Base-by-base conservation (phyloP, 2,329 filamentous ascomycete genomes). In the Microsporum ferrugineum region DNA sequence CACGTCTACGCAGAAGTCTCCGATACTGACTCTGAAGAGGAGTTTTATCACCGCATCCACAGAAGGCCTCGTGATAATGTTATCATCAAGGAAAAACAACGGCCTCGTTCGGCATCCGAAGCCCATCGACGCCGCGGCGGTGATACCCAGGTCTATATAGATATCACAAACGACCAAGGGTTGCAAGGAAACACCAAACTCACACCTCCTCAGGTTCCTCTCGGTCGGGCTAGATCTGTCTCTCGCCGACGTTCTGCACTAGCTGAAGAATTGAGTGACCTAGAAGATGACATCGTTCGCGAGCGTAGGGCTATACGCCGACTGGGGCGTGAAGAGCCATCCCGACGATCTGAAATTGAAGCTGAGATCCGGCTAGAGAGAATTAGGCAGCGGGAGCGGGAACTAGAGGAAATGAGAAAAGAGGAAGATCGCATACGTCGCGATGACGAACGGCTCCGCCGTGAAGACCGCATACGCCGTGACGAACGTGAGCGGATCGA, bases 31-130 rank as follows among this genome's bases (percentile, higher is more conserved):
- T 23, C 38, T 14, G 47, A 60, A 51, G 57, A 58, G 17, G 49
- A 59, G n/a, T 12, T 57, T 12, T 55, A 45, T 17, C 57, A 38
- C 29, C 61, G 61, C 29, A 41, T 51, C 36, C 61, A 66, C 55
- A 63, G 72, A 14, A 67, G 63, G 17, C 72, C 72, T 10, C 49
- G 38, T 33, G 61, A 57, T 5, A 60, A 60, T 14, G 17, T 56
- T 14, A 61, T 65, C 10, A 55, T 70, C 17, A 62, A 68, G 27
- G 60, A 65, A 14, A 62, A 65, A 6, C 66, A 64, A 36, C 58
- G 73, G 4, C 68, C 69, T 39, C 72, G 73, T 3, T 75, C 73
- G 2, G 66, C 68, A 4, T 76, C 73, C 5, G 74, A 71, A 2
- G 72, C 66, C 41, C 34, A 67, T 65, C 61, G 58, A 29, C 29